These are phyloP conservation scores for Colletotrichum sp. DNA, from an alignment of 2,329 filamentous ascomycete species.

Conservation along the genomic window DNA sequence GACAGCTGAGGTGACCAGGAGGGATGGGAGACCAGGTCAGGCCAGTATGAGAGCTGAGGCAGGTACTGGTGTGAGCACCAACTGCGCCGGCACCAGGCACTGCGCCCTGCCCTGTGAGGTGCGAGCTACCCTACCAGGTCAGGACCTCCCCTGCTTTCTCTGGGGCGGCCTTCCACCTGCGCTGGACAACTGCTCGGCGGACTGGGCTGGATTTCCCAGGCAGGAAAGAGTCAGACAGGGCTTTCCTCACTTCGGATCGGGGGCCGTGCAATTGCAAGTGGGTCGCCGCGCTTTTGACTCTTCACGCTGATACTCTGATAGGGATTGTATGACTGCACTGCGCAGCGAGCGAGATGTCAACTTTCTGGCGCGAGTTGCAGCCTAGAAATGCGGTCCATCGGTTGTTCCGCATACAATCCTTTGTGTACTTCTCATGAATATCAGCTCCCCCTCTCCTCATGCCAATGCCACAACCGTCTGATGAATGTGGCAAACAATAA, in stretches of 20 bases:
- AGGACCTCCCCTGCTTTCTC: not conserved
- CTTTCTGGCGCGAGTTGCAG: not conserved
- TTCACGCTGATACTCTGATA: not conserved
- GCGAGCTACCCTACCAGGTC: not conserved
- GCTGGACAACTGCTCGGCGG: not conserved
- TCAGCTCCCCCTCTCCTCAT: not conserved
- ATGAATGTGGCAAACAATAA: not conserved
- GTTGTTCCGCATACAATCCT: not conserved
- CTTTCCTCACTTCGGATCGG: not conserved
- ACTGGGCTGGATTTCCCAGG: not conserved
- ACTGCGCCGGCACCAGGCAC: not conserved
- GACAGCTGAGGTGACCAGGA: not conserved
- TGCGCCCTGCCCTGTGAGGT: not conserved
- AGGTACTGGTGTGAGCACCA: not conserved
- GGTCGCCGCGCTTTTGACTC: not conserved
- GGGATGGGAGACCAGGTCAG: not conserved
- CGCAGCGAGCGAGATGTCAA: not conserved
- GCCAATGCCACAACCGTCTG: not conserved
- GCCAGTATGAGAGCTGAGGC: not conserved
- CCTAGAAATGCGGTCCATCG: conserved; percentile 1
- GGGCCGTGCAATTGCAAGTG: conserved; percentile 3
- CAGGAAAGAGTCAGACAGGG: not conserved
- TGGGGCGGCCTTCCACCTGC: not conserved
- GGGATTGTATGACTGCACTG: not conserved
- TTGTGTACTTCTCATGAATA: not conserved